A percentile compares a stretch with the other conserved stretches of the same genome.
Evolutionary conservation across 257 asterid genomes (phyloP).

Genomic region (Primulina tabacum): DNA sequence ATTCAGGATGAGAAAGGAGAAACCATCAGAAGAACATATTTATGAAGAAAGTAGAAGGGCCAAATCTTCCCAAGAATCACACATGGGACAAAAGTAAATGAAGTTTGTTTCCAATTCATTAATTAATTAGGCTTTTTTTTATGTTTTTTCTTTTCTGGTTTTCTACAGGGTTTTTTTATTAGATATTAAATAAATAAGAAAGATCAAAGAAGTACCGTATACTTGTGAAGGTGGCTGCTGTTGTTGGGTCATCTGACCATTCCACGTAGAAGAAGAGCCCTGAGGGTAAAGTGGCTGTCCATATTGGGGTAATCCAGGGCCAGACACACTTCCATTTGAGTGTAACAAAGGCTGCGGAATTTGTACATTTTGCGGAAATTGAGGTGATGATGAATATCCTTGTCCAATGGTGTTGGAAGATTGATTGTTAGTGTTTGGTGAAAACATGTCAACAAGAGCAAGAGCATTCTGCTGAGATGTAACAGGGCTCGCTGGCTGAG

Average conservation of each 20-base stretch:
- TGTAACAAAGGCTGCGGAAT: constrained; percentile 44
- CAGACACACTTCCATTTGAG: constrained; percentile 57
- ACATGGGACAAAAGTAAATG: background rate
- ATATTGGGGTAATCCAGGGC: constrained; percentile 43
- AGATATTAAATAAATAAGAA: background rate
- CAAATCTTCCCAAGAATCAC: background rate
- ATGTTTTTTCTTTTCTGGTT: background rate
- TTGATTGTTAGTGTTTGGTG: constrained; percentile 44
- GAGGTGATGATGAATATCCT: constrained; percentile 53
- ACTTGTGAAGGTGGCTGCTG: constrained; percentile 74
- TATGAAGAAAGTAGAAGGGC: background rate
- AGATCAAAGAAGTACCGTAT: constrained; percentile 45
- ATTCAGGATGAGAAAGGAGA: background rate
- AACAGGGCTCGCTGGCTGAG: constrained; percentile 65
- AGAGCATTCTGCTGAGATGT: constrained; percentile 83
- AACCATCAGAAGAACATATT: no score
- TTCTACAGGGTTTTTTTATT: background rate
- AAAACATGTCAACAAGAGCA: constrained; percentile 86
- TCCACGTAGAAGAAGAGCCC: constrained; percentile 60
- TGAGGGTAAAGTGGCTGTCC: constrained; percentile 54
- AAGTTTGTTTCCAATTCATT: background rate
- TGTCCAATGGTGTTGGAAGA: constrained; percentile 48
- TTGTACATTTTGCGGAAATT: constrained; percentile 50
- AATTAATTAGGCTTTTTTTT: no score
- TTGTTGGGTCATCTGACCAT: constrained; percentile 55